Evolutionary conservation across 345 rosid genomes (phyloP).

Genomic region (Garcia nutans): DNA sequence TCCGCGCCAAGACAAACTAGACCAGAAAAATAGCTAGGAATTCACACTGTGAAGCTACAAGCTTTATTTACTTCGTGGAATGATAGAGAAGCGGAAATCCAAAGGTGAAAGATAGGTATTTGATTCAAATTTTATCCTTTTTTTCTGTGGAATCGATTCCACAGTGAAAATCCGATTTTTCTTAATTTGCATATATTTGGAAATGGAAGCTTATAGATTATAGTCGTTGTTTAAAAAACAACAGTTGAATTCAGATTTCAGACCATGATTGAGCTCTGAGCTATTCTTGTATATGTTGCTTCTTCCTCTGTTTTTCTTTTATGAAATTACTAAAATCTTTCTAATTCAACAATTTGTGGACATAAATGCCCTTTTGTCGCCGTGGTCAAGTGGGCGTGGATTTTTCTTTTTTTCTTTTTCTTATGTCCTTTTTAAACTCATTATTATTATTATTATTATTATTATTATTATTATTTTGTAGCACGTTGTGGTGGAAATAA

Average conservation of each 20-base stretch:
- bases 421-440: too few relatives aligned
- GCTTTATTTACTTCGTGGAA: neutral
- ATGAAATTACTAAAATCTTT: neutral
- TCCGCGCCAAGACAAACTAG: neutral
- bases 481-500: neutral
- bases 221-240: too few relatives aligned
- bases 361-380: neutral
- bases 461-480: neutral
- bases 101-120: constrained; percentile 38
- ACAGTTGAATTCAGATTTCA: constrained; percentile 24
- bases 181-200: neutral
- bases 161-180: constrained; percentile 12
- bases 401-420: neutral
- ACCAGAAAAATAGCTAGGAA: neutral
- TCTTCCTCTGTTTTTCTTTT: neutral
- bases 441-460: neutral
- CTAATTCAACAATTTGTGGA: neutral
- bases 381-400: neutral
- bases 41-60: constrained; percentile 17
- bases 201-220: neutral
- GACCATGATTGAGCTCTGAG: constrained; percentile 13
- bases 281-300: too few relatives aligned
- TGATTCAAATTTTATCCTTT: constrained; percentile 21
- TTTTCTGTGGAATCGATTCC: constrained; percentile 21
- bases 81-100: constrained; percentile 32